Base-by-base conservation (phyloP, 2,329 filamentous ascomycete genomes). In the Tricladium varicosporioides region DNA sequence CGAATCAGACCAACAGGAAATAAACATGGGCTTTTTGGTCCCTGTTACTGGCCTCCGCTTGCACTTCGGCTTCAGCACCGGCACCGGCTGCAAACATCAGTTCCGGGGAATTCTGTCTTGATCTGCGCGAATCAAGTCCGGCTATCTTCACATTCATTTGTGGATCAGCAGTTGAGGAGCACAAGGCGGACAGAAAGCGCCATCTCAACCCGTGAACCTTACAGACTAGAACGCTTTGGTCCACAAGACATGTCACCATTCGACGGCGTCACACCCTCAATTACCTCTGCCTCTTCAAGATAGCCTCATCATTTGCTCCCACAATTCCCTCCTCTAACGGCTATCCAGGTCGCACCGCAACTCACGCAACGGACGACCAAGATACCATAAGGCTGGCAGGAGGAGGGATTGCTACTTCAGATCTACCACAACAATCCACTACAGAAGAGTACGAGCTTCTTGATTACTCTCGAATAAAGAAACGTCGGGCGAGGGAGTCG, bases 381-480 rank as follows among this genome's bases (percentile, higher is more conserved):
- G 19, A 46, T n/a, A 59, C 59, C 27, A 59, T 48, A 54, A 67
- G 63, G 57, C 61, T 61, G 60, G 59, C 57, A 47, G 56, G 57
- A 64, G 64, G 64, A 64, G 63, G 63, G 61, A 61, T 47, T 10
- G 46, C 44, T 31, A 47, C 48, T 53, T 52, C 49, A 50, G 51
- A 51, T 19, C 51, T 46, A 45, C 18, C 52, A 50, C 56, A 58
- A 51, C 43, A 50, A 7, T 47, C 48, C 49, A 58, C 62, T 47
- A 53, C 59, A 56, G 67, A 70, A 60, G 60, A 65, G 32, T 68
- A 63, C 61, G 69, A 71, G 54, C 67, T 71, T 47, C 49, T 49
- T 18, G 67, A 70, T 18, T 71, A 69, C 59, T 40, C 51, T 5
- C 54, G 48, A n/a, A 55, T 63, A n/a, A 44, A 63, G 40, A 48